These are phyloP conservation scores for Polychaeton citri DNA, from an alignment of 2,329 filamentous ascomycete genomes.

Conservation along the genomic window DNA sequence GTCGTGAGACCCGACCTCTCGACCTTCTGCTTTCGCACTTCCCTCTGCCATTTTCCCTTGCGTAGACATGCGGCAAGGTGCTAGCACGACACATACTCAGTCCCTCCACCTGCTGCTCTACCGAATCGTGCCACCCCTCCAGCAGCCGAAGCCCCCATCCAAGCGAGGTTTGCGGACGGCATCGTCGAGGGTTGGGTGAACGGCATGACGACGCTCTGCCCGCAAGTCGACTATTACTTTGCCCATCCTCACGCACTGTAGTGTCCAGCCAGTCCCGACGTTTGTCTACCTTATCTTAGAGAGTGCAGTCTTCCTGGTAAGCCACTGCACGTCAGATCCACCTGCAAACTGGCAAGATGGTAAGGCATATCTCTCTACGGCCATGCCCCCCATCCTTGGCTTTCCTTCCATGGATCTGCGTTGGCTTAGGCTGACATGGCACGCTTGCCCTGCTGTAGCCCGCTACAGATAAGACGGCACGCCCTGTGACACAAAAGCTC, in stretches of 20 bases:
- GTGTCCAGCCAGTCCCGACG: neutral
- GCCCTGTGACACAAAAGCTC: constrained; percentile 11
- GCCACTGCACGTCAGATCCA: too few species aligned
- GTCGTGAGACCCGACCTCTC: neutral
- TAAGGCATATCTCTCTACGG: neutral
- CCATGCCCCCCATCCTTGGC: neutral
- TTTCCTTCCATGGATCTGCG: constrained; percentile 1
- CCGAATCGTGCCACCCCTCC: too few species aligned
- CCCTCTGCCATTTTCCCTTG: neutral
- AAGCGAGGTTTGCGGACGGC: too few species aligned
- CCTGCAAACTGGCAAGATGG: neutral
- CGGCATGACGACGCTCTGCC: too few species aligned
- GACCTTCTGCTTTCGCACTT: neutral
- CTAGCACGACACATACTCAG: too few species aligned
- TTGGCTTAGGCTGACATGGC: constrained; percentile 8
- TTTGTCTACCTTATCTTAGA: too few species aligned
- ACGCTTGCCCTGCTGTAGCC: constrained; percentile 6
- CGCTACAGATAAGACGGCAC: neutral
- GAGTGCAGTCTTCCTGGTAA: too few species aligned
- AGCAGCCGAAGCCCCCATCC: too few species aligned
- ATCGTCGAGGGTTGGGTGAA: too few species aligned
- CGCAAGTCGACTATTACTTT: neutral
- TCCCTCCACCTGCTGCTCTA: too few species aligned
- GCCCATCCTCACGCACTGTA: neutral
- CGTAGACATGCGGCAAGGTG: neutral